These are phyloP conservation scores for Exophiala viscosa DNA, from an alignment of 2,329 filamentous ascomycete species.

Conservation along the genomic window DNA sequence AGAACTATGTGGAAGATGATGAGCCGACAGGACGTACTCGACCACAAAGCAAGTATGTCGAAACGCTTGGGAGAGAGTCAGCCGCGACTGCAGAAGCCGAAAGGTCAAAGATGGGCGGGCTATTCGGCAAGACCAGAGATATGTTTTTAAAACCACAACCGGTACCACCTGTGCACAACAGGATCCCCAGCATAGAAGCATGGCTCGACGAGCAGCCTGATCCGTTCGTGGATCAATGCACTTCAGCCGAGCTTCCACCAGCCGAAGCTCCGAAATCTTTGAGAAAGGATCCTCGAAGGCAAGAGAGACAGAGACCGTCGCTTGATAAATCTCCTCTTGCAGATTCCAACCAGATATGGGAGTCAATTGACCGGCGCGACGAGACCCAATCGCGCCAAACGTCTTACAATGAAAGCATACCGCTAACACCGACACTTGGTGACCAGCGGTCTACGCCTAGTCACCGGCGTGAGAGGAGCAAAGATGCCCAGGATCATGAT, in stretches of 20 bases:
- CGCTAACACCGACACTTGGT: slow-evolving; percentile 7
- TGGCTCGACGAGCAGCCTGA: slow-evolving; percentile 59
- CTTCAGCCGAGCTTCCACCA: slow-evolving; percentile 22
- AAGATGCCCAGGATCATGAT: slow-evolving; percentile 14
- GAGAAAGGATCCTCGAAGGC: slow-evolving; percentile 39
- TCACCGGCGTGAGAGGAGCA: slow-evolving; percentile 3
- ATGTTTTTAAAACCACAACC: slow-evolving; percentile 42
- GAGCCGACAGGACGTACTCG: slow-evolving; percentile 6
- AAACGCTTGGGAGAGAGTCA: slow-evolving; percentile 26
- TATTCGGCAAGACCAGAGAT: slow-evolving; percentile 44
- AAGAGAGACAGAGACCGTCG: slow-evolving; percentile 18
- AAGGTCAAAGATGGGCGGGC: slow-evolving; percentile 33
- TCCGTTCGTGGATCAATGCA: slow-evolving; percentile 48
- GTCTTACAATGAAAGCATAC: neutral
- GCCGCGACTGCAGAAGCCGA: slow-evolving; percentile 27
- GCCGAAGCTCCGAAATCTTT: slow-evolving; percentile 41
- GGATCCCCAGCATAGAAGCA: slow-evolving; percentile 56
- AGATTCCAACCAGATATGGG: slow-evolving; percentile 29
- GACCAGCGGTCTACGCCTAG: slow-evolving; percentile 7
- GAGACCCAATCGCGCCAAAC: slow-evolving; percentile 7
- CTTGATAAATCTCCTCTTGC: slow-evolving; percentile 23
- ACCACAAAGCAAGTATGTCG: slow-evolving; percentile 26
- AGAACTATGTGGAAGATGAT: slow-evolving; percentile 3
- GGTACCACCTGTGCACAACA: slow-evolving; percentile 38
- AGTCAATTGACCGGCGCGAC: slow-evolving; percentile 21